These are phyloP conservation scores for Wickerhamomyces silvicola DNA, from an alignment of 805 yeast species.

Conservation along the genomic window DNA sequence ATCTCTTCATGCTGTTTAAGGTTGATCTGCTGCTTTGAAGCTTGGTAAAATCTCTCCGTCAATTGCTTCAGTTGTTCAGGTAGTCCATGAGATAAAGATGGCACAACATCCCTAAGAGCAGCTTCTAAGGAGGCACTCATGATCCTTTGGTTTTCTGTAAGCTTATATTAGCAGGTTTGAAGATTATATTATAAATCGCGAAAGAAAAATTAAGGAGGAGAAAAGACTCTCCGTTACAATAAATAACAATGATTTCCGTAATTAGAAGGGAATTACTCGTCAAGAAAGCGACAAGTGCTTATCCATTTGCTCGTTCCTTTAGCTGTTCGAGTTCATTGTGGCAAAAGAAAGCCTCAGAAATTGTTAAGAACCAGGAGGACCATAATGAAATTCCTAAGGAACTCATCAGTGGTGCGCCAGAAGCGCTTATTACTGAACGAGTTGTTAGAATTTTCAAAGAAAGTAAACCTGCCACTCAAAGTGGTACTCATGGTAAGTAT, in stretches of 20 bases:
- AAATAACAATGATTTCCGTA: too few relatives aligned
- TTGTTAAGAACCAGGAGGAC: slow-evolving; percentile 15
- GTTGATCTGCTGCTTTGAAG: slow-evolving; percentile 44
- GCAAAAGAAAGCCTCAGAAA: slow-evolving; percentile 1
- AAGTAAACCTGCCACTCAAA: slow-evolving; percentile 76
- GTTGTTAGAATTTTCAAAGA: slow-evolving; percentile 73
- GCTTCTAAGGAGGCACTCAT: slow-evolving; percentile 26
- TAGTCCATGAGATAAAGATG: slow-evolving; percentile 37
- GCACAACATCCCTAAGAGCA: slow-evolving; percentile 44
- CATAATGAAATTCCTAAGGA: slow-evolving; percentile 41
- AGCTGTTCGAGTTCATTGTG: too few relatives aligned
- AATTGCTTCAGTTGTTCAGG: slow-evolving; percentile 33
- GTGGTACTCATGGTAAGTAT: slow-evolving; percentile 37
- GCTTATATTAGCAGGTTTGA: too few relatives aligned
- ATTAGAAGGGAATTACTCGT: too few relatives aligned
- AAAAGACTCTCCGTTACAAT: too few relatives aligned
- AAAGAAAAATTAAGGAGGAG: too few relatives aligned
- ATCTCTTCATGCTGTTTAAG: slow-evolving; percentile 50
- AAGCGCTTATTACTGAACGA: slow-evolving; percentile 51
- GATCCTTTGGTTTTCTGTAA: too few relatives aligned
- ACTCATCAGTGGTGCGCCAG: slow-evolving; percentile 71
- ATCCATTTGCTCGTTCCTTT: too few relatives aligned
- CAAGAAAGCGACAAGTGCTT: too few relatives aligned
- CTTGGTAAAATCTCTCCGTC: slow-evolving; percentile 30
- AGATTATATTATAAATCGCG: too few relatives aligned